Conservation (phyloP, 306 rosid genomes). For the Acacia crassicarpa region DNA sequence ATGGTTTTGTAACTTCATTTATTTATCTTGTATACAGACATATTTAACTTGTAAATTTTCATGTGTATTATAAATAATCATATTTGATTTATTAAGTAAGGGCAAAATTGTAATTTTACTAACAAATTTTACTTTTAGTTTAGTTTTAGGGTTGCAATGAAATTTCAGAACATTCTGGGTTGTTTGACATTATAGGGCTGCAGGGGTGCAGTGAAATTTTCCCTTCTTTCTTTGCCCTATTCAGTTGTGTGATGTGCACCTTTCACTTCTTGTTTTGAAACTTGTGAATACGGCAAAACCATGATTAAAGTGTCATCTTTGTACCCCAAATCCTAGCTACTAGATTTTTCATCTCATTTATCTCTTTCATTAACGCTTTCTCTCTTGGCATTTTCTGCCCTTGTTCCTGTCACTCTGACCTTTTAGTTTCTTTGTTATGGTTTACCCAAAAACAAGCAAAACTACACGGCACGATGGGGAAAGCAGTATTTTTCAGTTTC, state of each 20-base stretch:
- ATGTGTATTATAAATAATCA: too few species aligned
- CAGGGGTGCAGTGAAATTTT: too few species aligned
- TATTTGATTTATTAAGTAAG: too few species aligned
- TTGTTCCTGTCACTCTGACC: background rate
- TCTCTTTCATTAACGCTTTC: background rate
- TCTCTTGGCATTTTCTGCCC: background rate
- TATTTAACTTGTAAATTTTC: too few species aligned
- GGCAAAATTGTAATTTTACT: too few species aligned
- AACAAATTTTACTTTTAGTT: too few species aligned
- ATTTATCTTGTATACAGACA: too few species aligned
- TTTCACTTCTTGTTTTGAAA: background rate
- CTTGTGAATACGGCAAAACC: conserved; percentile 5
- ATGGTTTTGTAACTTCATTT: too few species aligned
- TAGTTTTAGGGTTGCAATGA: too few species aligned
- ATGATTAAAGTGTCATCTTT: conserved; percentile 1
- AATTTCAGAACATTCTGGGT: too few species aligned
- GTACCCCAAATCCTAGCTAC: background rate
- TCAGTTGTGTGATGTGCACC: background rate
- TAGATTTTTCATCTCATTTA: background rate
- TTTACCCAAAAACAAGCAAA: background rate
- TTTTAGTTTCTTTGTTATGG: background rate
- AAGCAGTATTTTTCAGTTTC: background rate
- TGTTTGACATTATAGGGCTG: too few species aligned
- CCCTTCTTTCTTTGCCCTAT: background rate
- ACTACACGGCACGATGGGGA: background rate